Evolutionary conservation across 2,329 filamentous ascomycete species (phyloP), one percentile per base, ranked within the genome.

Genomic region (Diaporthe longicolla): DNA sequence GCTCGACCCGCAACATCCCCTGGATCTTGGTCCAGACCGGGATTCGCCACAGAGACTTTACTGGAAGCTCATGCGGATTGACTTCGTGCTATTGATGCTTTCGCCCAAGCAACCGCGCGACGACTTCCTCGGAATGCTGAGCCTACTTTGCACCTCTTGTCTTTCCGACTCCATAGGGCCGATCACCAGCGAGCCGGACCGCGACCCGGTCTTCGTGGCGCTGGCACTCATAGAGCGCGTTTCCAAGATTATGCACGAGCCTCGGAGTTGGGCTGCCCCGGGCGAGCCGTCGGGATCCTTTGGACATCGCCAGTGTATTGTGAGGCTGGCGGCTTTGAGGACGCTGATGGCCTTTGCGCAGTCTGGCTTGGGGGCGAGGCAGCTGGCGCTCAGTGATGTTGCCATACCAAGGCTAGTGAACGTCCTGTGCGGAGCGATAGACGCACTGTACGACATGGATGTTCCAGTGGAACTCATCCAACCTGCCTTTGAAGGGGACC

Each of bases 361-460:
- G 8, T 89, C 89, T n/a, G 83, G 87, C 0, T 90, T 93, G 78
- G 93, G 93, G 11, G 88, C 89, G 1, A 81, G 86, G 32, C 89
- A 93, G 59, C 87, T 98, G 11, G 93, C 93, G 0, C 84, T 85
- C 7, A 93, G 97, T 81, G 88, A 89, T 4, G 89, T 89, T 54
- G 91, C 91, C 17, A 90, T 97, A 21, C 94, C 94, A 1, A 90
- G 94, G 4, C 84, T 98, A 0, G 92, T 97, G 35, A 89, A 91
- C 35, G 90, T 93, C 5, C 81, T 90, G 19, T 86, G 84, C 68
- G 84, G 82, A 58, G 90, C 95, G 69, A 92, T 97, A 74, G 93
- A 95, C 76, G 91, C 93, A 76, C 84, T 98, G 26, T 93, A 95
- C 79, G 89, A 93, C 7, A 84, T 89, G 26, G 83, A 87, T 32